phyloP scores from a whole-genome alignment of 2,329 filamentous ascomycete genomes.

The Pestalotiopsis sp. region DNA sequence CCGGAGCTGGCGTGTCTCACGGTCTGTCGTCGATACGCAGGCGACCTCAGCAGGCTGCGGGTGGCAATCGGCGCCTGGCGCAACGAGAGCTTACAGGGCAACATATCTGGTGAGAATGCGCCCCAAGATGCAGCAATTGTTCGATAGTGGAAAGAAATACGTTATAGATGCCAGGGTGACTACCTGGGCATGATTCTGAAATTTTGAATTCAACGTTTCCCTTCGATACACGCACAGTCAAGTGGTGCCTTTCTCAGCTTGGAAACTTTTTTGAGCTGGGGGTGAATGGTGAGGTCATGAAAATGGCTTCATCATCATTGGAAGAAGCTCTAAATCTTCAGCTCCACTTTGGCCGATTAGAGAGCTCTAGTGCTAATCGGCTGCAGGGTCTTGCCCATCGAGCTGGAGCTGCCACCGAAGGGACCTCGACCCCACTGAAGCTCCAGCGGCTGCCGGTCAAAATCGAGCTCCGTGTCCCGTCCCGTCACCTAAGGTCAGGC shows the following conservation, averaged over 20 bases:
- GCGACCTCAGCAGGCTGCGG: slow-evolving; percentile 17
- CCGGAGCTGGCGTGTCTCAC: slow-evolving; percentile 25
- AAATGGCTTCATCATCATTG: slow-evolving; percentile 13
- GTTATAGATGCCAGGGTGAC: background rate
- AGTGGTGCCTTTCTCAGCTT: slow-evolving; percentile 13
- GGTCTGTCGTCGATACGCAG: slow-evolving; percentile 18
- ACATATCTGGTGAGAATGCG: background rate
- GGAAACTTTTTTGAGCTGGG: background rate
- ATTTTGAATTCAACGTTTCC: background rate
- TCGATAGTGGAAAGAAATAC: background rate
- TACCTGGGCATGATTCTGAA: background rate
- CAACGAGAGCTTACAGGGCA: slow-evolving; percentile 20
- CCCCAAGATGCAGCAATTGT: background rate
- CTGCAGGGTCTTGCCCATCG: background rate
- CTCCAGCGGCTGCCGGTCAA: slow-evolving; percentile 14
- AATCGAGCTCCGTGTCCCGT: slow-evolving; percentile 14
- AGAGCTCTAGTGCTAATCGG: background rate
- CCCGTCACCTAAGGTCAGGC: no score
- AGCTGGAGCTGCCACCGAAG: background rate
- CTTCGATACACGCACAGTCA: slow-evolving; percentile 11
- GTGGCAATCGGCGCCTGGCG: slow-evolving; percentile 22
- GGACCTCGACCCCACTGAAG: background rate
- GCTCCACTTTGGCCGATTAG: background rate
- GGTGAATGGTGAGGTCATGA: slow-evolving; percentile 16
- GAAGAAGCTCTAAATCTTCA: slow-evolving; percentile 13